phyloP scores from a whole-genome alignment of 2,329 filamentous ascomycete species.

The Botrytis galanthina region DNA sequence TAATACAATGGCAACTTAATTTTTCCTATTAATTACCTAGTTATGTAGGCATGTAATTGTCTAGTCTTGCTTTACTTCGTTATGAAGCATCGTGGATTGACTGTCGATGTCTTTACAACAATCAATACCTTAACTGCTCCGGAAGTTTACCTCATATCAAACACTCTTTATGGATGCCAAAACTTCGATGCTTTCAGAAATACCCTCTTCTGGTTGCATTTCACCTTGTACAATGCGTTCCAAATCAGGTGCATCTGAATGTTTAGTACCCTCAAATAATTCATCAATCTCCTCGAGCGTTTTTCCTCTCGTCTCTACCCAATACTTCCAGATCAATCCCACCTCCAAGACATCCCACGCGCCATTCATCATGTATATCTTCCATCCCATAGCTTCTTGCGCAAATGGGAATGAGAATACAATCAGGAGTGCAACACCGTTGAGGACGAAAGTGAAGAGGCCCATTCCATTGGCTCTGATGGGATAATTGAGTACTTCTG shows the following conservation, averaged over 20 bases:
- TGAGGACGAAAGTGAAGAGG: conserved; percentile 39
- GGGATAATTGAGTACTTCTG: conserved; percentile 49
- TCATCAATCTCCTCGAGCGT: conserved; percentile 42
- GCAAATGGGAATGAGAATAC: conserved; percentile 46
- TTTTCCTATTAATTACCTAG: background rate
- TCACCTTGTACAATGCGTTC: conserved; percentile 17
- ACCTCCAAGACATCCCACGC: conserved; percentile 22
- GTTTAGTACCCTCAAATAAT: conserved; percentile 36
- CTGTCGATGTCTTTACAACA: background rate
- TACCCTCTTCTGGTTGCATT: background rate
- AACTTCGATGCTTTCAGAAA: background rate
- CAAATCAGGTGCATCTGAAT: conserved; percentile 27
- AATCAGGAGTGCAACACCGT: conserved; percentile 40
- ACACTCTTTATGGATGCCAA: background rate
- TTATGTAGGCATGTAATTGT: background rate
- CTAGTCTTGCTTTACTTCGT: background rate
- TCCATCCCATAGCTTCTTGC: conserved; percentile 45
- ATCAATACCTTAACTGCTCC: background rate
- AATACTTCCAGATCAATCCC: conserved; percentile 28
- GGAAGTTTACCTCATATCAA: background rate
- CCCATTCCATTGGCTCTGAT: conserved; percentile 49
- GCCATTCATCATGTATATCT: conserved; percentile 48
- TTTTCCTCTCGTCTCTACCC: conserved; percentile 41
- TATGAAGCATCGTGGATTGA: no score
- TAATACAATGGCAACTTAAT: background rate